Percentiles rank a stretch among this genome's conserved stretches.
These are phyloP conservation scores for Ceratocystis colombiana DNA, from an alignment of 2,329 filamentous ascomycete genomes.

Conservation along the genomic window DNA sequence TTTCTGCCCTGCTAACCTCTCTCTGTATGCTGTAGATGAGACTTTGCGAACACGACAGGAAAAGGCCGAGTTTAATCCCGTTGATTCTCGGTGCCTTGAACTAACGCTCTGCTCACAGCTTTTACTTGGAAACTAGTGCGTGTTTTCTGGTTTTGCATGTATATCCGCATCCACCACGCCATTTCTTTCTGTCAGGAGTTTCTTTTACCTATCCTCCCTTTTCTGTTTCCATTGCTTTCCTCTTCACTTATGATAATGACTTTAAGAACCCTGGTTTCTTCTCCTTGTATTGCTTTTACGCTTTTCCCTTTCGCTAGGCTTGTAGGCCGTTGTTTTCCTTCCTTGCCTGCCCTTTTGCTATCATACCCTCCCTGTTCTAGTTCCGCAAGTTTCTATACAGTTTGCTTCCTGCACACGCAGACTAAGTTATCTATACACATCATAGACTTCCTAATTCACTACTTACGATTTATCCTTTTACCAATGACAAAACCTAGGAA, in stretches of 20 bases:
- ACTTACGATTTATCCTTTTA: not conserved
- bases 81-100: constrained; percentile 43
- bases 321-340: not conserved
- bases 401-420: constrained; percentile 14
- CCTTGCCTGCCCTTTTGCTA: not conserved
- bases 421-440: not conserved
- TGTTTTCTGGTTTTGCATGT: not conserved
- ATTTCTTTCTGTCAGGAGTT: not conserved
- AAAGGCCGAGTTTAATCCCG: constrained; percentile 42
- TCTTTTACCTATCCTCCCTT: not conserved
- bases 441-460: constrained; percentile 13
- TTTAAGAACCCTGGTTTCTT: constrained; percentile 9
- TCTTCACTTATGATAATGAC: constrained; percentile 2
- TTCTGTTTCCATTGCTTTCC: not conserved
- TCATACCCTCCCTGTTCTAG: constrained; percentile 7
- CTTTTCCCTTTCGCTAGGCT: not conserved
- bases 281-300: not conserved
- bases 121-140: constrained; percentile 31
- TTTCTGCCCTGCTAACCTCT: constrained; percentile 11
- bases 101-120: constrained; percentile 42
- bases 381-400: constrained; percentile 15
- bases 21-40: constrained; percentile 27
- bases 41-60: constrained; percentile 39
- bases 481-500: not conserved
- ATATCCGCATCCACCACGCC: not conserved